phyloP scores from a whole-genome alignment of 345 rosid genomes.

The Geranium rotundifolium region DNA sequence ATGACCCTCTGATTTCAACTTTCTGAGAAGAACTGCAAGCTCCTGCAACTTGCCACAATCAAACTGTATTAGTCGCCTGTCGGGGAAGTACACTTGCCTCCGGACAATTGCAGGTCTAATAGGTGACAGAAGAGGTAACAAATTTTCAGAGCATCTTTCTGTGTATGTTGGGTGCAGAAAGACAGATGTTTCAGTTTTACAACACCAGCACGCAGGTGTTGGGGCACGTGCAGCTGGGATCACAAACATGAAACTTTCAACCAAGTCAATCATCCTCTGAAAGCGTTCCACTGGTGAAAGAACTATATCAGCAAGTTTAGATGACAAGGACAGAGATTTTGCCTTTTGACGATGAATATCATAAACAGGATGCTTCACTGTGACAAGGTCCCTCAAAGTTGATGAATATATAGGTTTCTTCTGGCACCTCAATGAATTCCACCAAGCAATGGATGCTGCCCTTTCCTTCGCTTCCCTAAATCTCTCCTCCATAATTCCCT shows the following conservation, averaged over 20 bases:
- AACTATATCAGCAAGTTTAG: constrained; percentile 69
- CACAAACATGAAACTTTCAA: constrained; percentile 83
- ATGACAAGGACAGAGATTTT: constrained; percentile 35
- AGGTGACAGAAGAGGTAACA: constrained; percentile 72
- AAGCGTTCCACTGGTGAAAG: constrained; percentile 86
- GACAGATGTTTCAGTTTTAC: constrained; percentile 46
- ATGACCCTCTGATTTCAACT: constrained; percentile 87
- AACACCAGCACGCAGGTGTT: constrained; percentile 76
- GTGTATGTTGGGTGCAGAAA: constrained; percentile 48
- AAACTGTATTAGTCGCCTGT: constrained; percentile 94
- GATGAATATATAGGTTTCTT: constrained; percentile 77
- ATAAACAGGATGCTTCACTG: constrained; percentile 50
- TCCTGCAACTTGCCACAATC: constrained; percentile 99
- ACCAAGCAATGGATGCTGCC: constrained; percentile 90
- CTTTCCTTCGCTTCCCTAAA: constrained; percentile 58
- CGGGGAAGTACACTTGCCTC: constrained; percentile 93
- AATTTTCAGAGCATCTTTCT: constrained; percentile 51
- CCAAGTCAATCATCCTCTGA: constrained; percentile 59
- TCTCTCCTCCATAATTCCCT: constrained; percentile 67
- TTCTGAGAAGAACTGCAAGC: constrained; percentile 81
- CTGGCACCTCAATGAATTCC: constrained; percentile 96
- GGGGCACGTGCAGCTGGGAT: constrained; percentile 93
- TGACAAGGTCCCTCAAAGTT: constrained; percentile 43
- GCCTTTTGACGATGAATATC: constrained; percentile 45
- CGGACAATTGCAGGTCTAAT: constrained; percentile 93